phyloP scores from a whole-genome alignment of 495 filamentous ascomycete genomes.

The Bombardia bombarda region DNA sequence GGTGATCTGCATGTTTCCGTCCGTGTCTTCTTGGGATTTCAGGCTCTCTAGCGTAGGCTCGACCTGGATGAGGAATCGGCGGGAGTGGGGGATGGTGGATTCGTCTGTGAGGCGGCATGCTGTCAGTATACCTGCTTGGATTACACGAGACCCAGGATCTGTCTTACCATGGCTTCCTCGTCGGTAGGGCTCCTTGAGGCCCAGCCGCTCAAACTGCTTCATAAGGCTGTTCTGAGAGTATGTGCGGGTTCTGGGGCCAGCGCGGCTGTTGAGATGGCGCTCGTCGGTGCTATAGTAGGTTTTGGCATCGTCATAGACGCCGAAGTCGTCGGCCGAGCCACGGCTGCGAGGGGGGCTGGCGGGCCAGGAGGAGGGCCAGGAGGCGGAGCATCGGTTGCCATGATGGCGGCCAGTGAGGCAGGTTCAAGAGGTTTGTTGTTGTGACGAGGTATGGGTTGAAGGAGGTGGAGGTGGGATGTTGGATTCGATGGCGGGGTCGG shows the following conservation, averaged over 20 bases:
- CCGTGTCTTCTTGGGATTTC: conserved; percentile 76
- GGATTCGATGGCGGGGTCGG: conserved; percentile 8
- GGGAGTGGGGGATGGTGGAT: conserved; percentile 38
- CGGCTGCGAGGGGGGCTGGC: conserved; percentile 5
- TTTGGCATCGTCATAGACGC: conserved; percentile 39
- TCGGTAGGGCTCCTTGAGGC: conserved; percentile 34
- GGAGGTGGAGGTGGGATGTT: background rate
- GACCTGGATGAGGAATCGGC: conserved; percentile 71
- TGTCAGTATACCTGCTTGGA: background rate
- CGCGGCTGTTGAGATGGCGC: conserved; percentile 31
- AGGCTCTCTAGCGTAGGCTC: conserved; percentile 65
- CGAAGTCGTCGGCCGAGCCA: conserved; percentile 27
- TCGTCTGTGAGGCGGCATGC: conserved; percentile 31
- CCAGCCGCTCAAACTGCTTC: conserved; percentile 36
- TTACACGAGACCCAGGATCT: background rate
- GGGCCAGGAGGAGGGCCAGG: conserved; percentile 5
- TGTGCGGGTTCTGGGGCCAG: conserved; percentile 35
- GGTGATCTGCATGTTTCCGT: conserved; percentile 89
- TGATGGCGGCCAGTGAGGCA: conserved; percentile 5
- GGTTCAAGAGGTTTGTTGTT: conserved; percentile 8
- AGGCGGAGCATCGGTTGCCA: no score
- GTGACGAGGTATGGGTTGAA: conserved; percentile 1
- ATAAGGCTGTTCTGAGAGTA: conserved; percentile 41
- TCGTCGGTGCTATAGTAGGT: conserved; percentile 43
- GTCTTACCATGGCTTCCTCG: conserved; percentile 42